Evolutionary conservation across 2,329 filamentous ascomycete genomes (phyloP).

Genomic region (Arthrocladium fulminans): DNA sequence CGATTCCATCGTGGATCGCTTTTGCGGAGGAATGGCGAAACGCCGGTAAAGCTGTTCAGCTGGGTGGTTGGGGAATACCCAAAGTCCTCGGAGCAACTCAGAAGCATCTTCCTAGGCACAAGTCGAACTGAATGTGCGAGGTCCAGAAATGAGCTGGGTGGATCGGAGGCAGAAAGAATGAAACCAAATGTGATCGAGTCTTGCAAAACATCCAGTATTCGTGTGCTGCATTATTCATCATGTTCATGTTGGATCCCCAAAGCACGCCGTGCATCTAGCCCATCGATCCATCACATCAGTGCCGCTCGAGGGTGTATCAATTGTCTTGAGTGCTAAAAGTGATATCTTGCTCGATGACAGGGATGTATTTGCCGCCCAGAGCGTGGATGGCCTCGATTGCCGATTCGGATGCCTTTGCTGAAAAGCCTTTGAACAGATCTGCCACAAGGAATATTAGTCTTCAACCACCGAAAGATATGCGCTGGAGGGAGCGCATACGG

Average conservation of each 20-base stretch:
- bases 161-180: neutral
- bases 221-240: neutral
- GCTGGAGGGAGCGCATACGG: slow-evolving; percentile 46
- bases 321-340: slow-evolving; percentile 42
- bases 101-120: no score
- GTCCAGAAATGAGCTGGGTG: no score
- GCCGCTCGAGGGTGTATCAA: neutral
- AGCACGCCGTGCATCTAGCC: no score
- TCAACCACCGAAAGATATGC: slow-evolving; percentile 14
- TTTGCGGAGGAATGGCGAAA: no score
- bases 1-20: no score
- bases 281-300: no score
- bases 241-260: neutral
- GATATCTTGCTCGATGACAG: slow-evolving; percentile 68
- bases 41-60: no score
- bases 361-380: slow-evolving; percentile 52
- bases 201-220: neutral
- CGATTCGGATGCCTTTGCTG: slow-evolving; percentile 61
- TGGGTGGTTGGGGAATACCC: no score
- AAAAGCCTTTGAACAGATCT: slow-evolving; percentile 57
- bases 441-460: slow-evolving; percentile 28
- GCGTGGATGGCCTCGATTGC: slow-evolving; percentile 59
- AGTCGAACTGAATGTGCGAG: no score
- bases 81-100: no score
- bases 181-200: neutral